phyloP scores from a whole-genome alignment of 1,284 basidiomycete genomes.

The Pterulicium gracile region DNA sequence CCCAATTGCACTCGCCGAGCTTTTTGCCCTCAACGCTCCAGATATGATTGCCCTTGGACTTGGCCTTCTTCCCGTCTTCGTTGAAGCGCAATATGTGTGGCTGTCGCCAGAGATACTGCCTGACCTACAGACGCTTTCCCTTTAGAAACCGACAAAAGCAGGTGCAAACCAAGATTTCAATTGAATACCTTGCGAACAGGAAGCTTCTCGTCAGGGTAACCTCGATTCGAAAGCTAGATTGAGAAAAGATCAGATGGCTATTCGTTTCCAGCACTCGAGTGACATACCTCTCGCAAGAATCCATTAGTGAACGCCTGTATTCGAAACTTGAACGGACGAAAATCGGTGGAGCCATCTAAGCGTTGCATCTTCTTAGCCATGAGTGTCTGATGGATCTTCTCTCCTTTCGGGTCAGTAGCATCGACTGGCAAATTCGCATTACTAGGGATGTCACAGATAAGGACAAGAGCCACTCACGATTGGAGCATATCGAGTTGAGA shows the following conservation, averaged over 20 bases:
- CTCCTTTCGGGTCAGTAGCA: conserved; percentile 87
- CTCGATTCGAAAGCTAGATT: conserved; percentile 37
- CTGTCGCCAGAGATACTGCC: conserved; percentile 93
- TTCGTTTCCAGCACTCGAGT: not conserved
- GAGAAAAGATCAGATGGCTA: not conserved
- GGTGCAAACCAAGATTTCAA: conserved; percentile 6
- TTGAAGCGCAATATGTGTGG: conserved; percentile 96
- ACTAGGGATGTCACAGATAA: conserved; percentile 6
- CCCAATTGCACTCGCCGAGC: conserved; percentile 66
- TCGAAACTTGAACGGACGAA: conserved; percentile 97
- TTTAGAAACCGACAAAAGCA: conserved; percentile 15
- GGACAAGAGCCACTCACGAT: conserved; percentile 46
- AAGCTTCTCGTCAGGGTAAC: conserved; percentile 78
- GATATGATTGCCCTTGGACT: conserved; percentile 99
- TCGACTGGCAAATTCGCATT: conserved; percentile 53
- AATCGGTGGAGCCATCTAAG: conserved; percentile 91
- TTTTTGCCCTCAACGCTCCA: conserved; percentile 98
- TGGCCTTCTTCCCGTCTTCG: conserved; percentile 98
- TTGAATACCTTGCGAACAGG: conserved; percentile 75
- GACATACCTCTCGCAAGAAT: conserved; percentile 81
- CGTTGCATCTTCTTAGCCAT: conserved; percentile 99
- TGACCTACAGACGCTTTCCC: conserved; percentile 78
- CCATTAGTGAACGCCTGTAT: conserved; percentile 98
- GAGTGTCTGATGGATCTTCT: conserved; percentile 94
- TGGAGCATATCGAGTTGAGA: conserved; percentile 82